Conservation (phyloP, 1,284 basidiomycete genomes). For the Puccinia coronata region DNA sequence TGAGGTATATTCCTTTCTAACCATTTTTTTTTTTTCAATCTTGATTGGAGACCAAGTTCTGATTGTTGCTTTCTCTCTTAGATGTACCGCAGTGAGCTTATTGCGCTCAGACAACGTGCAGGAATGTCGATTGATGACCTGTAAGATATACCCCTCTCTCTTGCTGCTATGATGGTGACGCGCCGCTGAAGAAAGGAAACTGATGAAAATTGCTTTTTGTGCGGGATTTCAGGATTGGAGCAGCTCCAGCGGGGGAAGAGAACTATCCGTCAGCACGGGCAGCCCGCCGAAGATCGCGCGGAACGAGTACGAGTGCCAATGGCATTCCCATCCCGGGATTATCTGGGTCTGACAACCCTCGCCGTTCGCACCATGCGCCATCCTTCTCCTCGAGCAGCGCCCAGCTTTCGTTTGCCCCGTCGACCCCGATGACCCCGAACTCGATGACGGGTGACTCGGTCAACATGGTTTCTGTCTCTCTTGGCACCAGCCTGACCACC, state of each 20-base stretch:
- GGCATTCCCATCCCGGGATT: conserved; percentile 40
- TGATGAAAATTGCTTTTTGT: not conserved
- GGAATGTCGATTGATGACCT: conserved; percentile 43
- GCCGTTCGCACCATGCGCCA: conserved; percentile 31
- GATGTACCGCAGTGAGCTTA: conserved; percentile 74
- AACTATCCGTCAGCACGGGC: conserved; percentile 22
- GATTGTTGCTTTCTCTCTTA: not conserved
- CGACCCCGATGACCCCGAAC: conserved; percentile 39
- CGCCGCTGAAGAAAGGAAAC: not conserved
- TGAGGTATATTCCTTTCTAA: conserved; percentile 59
- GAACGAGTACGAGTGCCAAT: conserved; percentile 22
- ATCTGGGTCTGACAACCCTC: conserved; percentile 1
- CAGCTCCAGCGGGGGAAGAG: conserved; percentile 21
- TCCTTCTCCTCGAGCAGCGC: conserved; percentile 41
- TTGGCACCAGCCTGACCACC: conserved; percentile 26
- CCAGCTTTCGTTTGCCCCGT: conserved; percentile 29
- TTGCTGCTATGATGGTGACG: not conserved
- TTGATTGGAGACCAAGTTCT: not conserved
- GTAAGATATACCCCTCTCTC: conserved; percentile 9
- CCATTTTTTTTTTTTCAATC: too few relatives aligned
- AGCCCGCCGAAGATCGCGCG: conserved; percentile 30
- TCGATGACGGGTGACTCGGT: conserved; percentile 38
- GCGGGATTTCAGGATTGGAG: conserved; percentile 40
- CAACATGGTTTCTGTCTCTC: conserved; percentile 16
- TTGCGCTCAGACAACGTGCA: conserved; percentile 70